These are phyloP conservation scores for Phaeosphaeria sp. DNA, from an alignment of 2,329 filamentous ascomycete species.

Conservation along the genomic window DNA sequence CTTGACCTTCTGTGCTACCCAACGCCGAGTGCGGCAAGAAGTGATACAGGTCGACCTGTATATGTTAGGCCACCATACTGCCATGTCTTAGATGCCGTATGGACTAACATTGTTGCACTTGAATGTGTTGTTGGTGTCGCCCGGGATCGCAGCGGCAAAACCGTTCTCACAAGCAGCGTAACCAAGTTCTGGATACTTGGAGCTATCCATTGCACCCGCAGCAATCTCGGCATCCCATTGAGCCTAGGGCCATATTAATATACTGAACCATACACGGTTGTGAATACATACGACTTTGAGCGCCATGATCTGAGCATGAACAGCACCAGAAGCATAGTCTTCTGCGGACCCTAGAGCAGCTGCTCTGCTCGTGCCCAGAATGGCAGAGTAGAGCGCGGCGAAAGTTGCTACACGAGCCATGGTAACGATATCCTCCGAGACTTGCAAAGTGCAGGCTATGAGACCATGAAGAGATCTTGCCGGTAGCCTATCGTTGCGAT, in stretches of 20 bases:
- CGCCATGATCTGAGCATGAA: slow-evolving; percentile 43
- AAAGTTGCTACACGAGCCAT: slow-evolving; percentile 23
- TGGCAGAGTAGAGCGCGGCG: slow-evolving; percentile 20
- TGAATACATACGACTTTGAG: slow-evolving; percentile 34
- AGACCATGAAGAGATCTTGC: not conserved
- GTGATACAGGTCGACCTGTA: slow-evolving; percentile 59
- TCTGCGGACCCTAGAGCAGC: slow-evolving; percentile 32
- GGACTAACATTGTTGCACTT: slow-evolving; percentile 43
- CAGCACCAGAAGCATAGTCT: slow-evolving; percentile 43
- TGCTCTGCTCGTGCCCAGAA: slow-evolving; percentile 26
- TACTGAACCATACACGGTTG: not conserved
- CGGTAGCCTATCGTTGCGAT: not conserved
- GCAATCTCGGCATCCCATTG: slow-evolving; percentile 35
- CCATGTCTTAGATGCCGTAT: too few species aligned
- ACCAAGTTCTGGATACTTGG: slow-evolving; percentile 35
- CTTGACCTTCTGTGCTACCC: slow-evolving; percentile 51
- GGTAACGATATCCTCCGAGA: not conserved
- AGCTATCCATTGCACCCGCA: slow-evolving; percentile 34
- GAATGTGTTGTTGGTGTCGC: slow-evolving; percentile 44
- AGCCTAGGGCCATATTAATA: slow-evolving; percentile 18
- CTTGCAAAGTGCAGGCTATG: not conserved
- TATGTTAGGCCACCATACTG: slow-evolving; percentile 10
- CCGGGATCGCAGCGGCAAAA: slow-evolving; percentile 41
- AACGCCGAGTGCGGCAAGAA: slow-evolving; percentile 61
- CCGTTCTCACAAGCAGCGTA: slow-evolving; percentile 41